Conservation (phyloP, 2,329 filamentous ascomycete genomes). For the Chrysoporthe puriensis region DNA sequence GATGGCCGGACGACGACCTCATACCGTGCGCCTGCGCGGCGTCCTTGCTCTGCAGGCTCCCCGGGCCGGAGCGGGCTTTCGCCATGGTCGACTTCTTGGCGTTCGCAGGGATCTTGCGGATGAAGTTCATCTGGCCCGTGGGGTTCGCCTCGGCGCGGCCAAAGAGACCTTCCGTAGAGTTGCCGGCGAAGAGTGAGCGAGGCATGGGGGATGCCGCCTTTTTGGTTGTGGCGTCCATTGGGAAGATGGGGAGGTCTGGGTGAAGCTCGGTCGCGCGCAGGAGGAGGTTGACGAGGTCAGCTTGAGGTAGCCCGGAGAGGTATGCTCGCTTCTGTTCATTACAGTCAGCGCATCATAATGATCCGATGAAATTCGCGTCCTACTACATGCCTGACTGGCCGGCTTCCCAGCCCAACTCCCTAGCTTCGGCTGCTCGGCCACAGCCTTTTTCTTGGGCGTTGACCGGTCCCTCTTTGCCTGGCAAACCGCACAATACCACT, state of each 20-base stretch:
- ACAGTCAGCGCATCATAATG: not conserved
- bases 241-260: conserved; percentile 70
- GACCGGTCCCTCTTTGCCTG: conserved; percentile 44
- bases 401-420: conserved; percentile 43
- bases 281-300: conserved; percentile 66
- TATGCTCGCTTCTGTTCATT: conserved; percentile 61
- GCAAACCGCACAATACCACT: conserved; percentile 75
- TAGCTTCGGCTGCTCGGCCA: conserved; percentile 28
- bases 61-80: conserved; percentile 27
- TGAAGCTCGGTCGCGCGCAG: conserved; percentile 63
- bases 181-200: conserved; percentile 33
- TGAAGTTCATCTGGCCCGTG: conserved; percentile 43
- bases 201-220: conserved; percentile 34
- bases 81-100: conserved; percentile 31
- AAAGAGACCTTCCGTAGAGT: conserved; percentile 33
- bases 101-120: conserved; percentile 39
- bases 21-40: conserved; percentile 19
- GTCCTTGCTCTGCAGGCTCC: conserved; percentile 24
- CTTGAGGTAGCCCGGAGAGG: conserved; percentile 62
- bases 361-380: not conserved
- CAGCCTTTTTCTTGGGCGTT: conserved; percentile 30
- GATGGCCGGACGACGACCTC: conserved; percentile 13
- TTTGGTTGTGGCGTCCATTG: conserved; percentile 30
- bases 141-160: conserved; percentile 42
- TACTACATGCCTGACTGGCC: conserved; percentile 42